Percentiles rank a stretch among this genome's conserved stretches.
Evolutionary conservation across 495 filamentous ascomycete genomes (phyloP).

Genomic region (Lepidopterella palustris): DNA sequence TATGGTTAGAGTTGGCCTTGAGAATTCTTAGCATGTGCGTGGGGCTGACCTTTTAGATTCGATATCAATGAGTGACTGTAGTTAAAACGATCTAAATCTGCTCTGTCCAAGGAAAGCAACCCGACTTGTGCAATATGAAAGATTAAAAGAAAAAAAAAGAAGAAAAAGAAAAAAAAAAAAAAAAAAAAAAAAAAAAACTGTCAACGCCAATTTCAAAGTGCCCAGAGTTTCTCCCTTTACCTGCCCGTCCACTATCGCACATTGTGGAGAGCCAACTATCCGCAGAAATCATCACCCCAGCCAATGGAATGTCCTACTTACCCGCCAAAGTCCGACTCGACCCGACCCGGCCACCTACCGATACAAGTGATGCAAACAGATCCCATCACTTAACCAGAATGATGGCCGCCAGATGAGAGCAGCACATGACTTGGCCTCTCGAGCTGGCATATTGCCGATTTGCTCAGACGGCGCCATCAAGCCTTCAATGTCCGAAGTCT

Average conservation of each 20-base stretch:
- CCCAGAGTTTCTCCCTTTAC: not conserved
- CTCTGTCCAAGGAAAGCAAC: no score
- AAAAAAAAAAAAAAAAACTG: constrained; percentile 1
- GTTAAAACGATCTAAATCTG: no score
- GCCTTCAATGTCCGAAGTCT: not conserved
- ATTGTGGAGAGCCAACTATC: not conserved
- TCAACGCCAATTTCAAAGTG: not conserved
- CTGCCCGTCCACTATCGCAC: not conserved
- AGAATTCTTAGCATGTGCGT: no score
- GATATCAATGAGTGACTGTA: no score
- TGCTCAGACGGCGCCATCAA: not conserved
- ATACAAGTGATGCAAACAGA: not conserved
- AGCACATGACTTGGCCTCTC: not conserved
- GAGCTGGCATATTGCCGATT: not conserved
- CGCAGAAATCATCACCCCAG: not conserved
- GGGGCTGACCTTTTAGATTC: no score
- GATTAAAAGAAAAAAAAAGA: not conserved
- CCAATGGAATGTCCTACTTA: not conserved
- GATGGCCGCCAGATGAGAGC: not conserved
- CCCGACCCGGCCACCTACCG: not conserved
- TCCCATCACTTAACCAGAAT: not conserved
- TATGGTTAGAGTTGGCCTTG: no score
- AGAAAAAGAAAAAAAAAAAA: not conserved
- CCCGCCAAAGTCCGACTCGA: not conserved
- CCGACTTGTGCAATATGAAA: not conserved